These are phyloP conservation scores for Nemophila menziesii DNA, from an alignment of 257 asterid species.

Conservation along the genomic window DNA sequence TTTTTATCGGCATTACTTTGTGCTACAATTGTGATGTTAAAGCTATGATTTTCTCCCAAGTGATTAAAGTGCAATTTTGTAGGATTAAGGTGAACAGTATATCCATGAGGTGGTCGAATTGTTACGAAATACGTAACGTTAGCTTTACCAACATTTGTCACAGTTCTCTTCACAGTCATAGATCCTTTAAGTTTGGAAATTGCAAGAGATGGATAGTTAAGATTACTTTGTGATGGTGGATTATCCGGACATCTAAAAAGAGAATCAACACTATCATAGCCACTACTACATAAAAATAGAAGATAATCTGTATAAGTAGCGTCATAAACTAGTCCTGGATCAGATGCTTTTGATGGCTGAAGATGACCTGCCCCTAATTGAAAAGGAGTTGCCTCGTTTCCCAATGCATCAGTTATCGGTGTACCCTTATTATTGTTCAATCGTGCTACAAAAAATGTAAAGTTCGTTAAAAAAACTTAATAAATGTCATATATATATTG, in stretches of 20 bases:
- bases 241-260: slow-evolving; percentile 18
- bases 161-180: slow-evolving; percentile 24
- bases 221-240: slow-evolving; percentile 15
- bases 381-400: slow-evolving; percentile 22
- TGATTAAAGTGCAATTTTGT: slow-evolving; percentile 10
- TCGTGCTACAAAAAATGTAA: slow-evolving; percentile 10
- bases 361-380: slow-evolving; percentile 42
- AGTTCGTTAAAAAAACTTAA: background rate
- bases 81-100: slow-evolving; percentile 20
- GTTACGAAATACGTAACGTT: slow-evolving; percentile 12
- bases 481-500: background rate
- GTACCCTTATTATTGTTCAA: slow-evolving; percentile 16
- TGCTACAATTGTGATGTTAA: slow-evolving; percentile 16
- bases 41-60: slow-evolving; percentile 22
- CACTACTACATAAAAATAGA: slow-evolving; percentile 24
- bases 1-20: slow-evolving; percentile 2
- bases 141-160: slow-evolving; percentile 35
- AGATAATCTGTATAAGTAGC: slow-evolving; percentile 31
- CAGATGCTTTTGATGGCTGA: slow-evolving; percentile 35
- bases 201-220: slow-evolving; percentile 47
- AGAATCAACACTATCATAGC: slow-evolving; percentile 4
- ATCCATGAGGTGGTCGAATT: slow-evolving; percentile 22
- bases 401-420: slow-evolving; percentile 20
- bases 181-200: slow-evolving; percentile 18
- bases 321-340: slow-evolving; percentile 45